Percentiles rank a stretch among this genome's conserved stretches.
Conservation (phyloP, 2,329 filamentous ascomycete genomes). For the Penicillium sp. region DNA sequence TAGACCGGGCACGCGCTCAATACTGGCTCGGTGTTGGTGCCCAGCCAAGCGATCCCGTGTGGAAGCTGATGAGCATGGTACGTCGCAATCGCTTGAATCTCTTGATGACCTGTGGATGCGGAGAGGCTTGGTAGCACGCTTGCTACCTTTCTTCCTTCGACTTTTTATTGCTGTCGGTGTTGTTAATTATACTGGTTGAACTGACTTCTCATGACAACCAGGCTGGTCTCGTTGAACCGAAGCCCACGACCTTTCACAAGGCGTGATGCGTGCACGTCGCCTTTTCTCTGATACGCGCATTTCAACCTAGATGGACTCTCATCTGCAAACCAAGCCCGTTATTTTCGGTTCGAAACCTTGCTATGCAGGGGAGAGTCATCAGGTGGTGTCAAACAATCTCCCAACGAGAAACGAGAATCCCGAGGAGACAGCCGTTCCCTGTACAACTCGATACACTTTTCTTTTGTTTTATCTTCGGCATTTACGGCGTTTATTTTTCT, state of each 20-base stretch:
- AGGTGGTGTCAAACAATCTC: no score
- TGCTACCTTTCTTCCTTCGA: no score
- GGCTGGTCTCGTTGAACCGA: conserved; percentile 33
- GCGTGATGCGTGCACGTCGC: conserved; percentile 7
- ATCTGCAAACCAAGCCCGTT: no score
- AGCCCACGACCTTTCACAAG: conserved; percentile 20
- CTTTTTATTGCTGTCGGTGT: neutral
- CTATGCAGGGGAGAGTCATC: no score
- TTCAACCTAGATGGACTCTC: neutral
- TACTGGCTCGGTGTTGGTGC: conserved; percentile 98
- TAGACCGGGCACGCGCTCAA: conserved; percentile 72
- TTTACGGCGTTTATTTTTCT: conserved; percentile 16
- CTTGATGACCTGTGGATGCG: neutral
- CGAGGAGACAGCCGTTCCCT: neutral
- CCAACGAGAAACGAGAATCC: neutral
- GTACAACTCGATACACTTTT: conserved; percentile 4
- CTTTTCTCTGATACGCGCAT: neutral
- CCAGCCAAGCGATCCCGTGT: conserved; percentile 84
- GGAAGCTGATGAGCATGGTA: conserved; percentile 80
- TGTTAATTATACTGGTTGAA: conserved; percentile 1
- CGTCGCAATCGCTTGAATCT: conserved; percentile 15
- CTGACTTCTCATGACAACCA: conserved; percentile 6
- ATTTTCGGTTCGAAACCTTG: no score
- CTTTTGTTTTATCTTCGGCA: conserved; percentile 12
- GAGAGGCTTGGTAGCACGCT: no score